Conservation (phyloP, 2,329 filamentous ascomycete species). For the Dactylellina leptospora region DNA sequence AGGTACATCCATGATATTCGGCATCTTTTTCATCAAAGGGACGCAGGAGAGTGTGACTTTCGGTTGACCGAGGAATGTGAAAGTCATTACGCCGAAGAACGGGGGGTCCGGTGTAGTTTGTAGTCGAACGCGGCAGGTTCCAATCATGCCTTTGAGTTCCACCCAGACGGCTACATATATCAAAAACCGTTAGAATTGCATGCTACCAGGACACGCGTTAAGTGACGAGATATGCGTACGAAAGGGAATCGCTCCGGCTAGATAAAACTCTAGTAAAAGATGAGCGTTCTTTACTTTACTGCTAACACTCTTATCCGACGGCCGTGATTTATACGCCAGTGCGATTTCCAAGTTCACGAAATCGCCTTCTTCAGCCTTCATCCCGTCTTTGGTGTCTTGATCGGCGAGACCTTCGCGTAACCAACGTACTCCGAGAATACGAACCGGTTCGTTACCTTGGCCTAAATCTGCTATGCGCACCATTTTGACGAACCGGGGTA, state of each 20-base stretch:
- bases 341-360: constrained; percentile 80
- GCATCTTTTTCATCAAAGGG: constrained; percentile 72
- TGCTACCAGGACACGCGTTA: background rate
- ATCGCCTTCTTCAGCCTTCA: constrained; percentile 79
- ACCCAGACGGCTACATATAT: constrained; percentile 74
- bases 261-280: constrained; percentile 75
- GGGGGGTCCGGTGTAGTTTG: constrained; percentile 79
- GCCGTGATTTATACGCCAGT: constrained; percentile 70
- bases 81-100: constrained; percentile 77
- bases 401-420: constrained; percentile 74
- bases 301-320: constrained; percentile 49
- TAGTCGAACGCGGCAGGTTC: constrained; percentile 69
- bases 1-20: constrained; percentile 79
- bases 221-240: constrained; percentile 59
- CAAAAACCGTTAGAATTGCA: background rate
- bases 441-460: constrained; percentile 75
- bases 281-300: constrained; percentile 75
- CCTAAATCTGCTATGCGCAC: constrained; percentile 78
- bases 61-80: constrained; percentile 78
- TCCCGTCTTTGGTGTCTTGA: constrained; percentile 66
- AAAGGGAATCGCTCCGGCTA: constrained; percentile 64
- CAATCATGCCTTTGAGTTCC: constrained; percentile 75
- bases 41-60: constrained; percentile 76
- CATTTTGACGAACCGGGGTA: constrained; percentile 76
- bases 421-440: constrained; percentile 76